phyloP scores from a whole-genome alignment of 257 asterid genomes.

The Gentiana macrophylla region DNA sequence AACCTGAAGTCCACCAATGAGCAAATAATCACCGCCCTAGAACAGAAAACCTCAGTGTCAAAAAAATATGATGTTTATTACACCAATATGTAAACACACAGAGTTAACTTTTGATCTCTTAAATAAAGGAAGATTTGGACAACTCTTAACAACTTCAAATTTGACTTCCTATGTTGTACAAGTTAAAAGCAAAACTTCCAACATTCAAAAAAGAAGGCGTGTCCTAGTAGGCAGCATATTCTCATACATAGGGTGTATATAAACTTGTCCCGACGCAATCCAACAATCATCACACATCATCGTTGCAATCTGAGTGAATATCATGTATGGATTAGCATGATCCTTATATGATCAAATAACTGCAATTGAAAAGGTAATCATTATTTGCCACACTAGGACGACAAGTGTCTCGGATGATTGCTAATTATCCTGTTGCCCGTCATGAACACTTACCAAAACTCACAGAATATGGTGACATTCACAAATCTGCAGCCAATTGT shows the following conservation, averaged over 20 bases:
- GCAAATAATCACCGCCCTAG: constrained; percentile 21
- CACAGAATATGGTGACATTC: constrained; percentile 2
- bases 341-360: constrained; percentile 19
- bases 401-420: not conserved
- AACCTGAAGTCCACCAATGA: constrained; percentile 12
- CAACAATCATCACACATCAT: constrained; percentile 68
- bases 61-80: not conserved
- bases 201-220: not conserved
- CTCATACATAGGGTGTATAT: constrained; percentile 32
- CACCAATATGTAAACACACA: not conserved
- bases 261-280: constrained; percentile 39
- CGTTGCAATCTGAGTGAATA: constrained; percentile 71
- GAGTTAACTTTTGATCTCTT: not conserved
- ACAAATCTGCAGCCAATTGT: constrained; percentile 9
- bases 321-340: constrained; percentile 39
- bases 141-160: constrained; percentile 2
- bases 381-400: constrained; percentile 5
- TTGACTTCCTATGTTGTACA: constrained; percentile 2
- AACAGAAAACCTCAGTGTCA: constrained; percentile 10
- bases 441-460: constrained; percentile 6
- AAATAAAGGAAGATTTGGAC: not conserved
- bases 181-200: constrained; percentile 13
- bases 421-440: not conserved
- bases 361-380: constrained; percentile 16
- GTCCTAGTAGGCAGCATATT: constrained; percentile 22